phyloP scores from a whole-genome alignment of 768 basidiomycete species.

The Leucocoprinus sp. region DNA sequence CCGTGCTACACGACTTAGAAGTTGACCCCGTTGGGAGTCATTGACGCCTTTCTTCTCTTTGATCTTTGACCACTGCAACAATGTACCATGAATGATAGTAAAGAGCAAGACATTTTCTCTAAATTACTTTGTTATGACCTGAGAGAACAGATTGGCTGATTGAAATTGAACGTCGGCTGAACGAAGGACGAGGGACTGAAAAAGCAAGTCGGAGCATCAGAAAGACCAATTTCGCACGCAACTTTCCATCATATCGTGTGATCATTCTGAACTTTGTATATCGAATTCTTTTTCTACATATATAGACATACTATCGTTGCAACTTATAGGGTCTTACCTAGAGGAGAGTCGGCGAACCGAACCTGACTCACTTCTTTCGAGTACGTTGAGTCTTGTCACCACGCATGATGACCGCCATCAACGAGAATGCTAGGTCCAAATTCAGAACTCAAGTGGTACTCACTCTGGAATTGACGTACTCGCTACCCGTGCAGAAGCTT shows the following conservation, averaged over 20 bases:
- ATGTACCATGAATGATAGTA: neutral
- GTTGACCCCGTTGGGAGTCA: constrained; percentile 49
- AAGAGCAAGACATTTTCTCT: neutral
- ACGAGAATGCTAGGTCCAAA: constrained; percentile 41
- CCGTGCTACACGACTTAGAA: constrained; percentile 47
- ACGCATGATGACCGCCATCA: constrained; percentile 55
- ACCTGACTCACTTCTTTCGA: constrained; percentile 11
- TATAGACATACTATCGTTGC: too few relatives aligned
- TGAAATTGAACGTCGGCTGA: constrained; percentile 15
- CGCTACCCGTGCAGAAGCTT: constrained; percentile 76
- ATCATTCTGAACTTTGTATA: too few relatives aligned
- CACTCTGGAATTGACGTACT: constrained; percentile 41
- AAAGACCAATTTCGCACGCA: constrained; percentile 5
- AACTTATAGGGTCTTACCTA: too few relatives aligned
- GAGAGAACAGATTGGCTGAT: constrained; percentile 15
- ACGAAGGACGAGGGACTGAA: constrained; percentile 2
- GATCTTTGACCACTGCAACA: constrained; percentile 65
- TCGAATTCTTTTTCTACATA: too few relatives aligned
- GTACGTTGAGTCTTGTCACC: too few relatives aligned
- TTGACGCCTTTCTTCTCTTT: constrained; percentile 61
- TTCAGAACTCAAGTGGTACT: neutral
- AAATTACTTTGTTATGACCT: constrained; percentile 35
- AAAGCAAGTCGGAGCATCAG: constrained; percentile 5
- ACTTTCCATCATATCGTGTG: neutral
- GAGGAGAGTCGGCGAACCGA: too few relatives aligned